Base-by-base conservation (phyloP, 768 basidiomycete species). In the Amanita phalloides region DNA sequence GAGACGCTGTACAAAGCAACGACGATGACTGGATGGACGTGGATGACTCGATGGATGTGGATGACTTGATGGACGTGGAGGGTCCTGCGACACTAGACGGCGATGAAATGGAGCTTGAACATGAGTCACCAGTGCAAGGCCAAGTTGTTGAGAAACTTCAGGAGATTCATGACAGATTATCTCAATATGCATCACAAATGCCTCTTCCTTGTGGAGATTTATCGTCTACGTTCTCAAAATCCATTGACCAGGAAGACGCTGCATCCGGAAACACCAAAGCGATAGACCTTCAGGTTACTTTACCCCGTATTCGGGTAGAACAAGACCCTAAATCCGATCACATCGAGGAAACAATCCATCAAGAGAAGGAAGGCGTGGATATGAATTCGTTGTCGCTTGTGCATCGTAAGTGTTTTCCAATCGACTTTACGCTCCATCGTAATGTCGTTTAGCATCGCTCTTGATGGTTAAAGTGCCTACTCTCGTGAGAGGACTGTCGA, bases 381-480 rank as follows among this genome's bases (percentile, higher is more conserved):
- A 32, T 28, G n/a, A 36, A 47, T 17, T 11, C 13, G 8, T 8
- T 23, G 13, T 35, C 33, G n/a, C 23, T 35, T 21, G 23, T 48
- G n/a, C 48, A 37, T n/a, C 26, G 48, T 39, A 49, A 25, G 48
- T 30, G n/a, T 48, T 26, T 9, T 17, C 23, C 13, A 43, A 9
- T 20, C 11, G 5, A 11, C 9, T 6, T 26, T 6, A 25, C 23
- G 3, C 44, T 4, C 6, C 32, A 36, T 13, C 23, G 5, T 23
- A 44, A 23, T n/a, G 4, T 28, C n/a, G 4, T 45, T 21, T 17
- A 52, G 51, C 14, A 13, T 45, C 32, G 9, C 33, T 20, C 10
- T 33, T 45, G 23, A 52, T 26, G 23, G 38, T 38, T 33, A 52
- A 52, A 52, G 51, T 52, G 8, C 43, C 43, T n/a, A 28, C 35